phyloP scores from a whole-genome alignment of 257 asterid genomes.

The Ilex asprella region DNA sequence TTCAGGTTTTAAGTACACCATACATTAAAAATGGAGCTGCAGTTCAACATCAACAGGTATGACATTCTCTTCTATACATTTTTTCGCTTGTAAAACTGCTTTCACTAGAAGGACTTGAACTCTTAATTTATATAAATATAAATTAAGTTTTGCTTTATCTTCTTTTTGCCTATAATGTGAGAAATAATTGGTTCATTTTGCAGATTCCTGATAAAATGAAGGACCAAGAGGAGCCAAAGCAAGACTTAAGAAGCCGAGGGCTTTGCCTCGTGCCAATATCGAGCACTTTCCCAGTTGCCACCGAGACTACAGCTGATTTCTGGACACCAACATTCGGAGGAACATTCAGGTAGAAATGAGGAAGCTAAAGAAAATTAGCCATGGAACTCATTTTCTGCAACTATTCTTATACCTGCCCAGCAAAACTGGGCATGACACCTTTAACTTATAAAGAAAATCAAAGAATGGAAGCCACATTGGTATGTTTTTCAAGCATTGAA shows the following conservation, averaged over 20 bases:
- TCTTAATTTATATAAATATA: no score
- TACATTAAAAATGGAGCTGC: conserved; percentile 58
- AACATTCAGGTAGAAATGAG: conserved; percentile 28
- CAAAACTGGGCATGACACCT: background rate
- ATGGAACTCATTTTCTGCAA: background rate
- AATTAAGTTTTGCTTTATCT: no score
- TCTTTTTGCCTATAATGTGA: background rate
- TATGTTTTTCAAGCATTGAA: conserved; percentile 19
- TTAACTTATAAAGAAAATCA: background rate
- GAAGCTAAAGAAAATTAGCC: background rate
- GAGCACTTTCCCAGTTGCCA: conserved; percentile 68
- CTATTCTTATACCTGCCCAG: no score
- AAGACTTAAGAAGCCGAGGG: conserved; percentile 61
- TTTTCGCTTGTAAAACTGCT: no score
- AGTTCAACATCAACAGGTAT: conserved; percentile 51
- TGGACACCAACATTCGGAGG: conserved; percentile 70
- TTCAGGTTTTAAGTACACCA: conserved; percentile 63
- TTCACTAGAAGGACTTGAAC: no score
- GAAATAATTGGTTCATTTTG: background rate
- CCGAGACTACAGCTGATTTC: conserved; percentile 55
- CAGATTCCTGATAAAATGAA: conserved; percentile 31
- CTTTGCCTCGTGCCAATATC: conserved; percentile 79
- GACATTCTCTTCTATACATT: background rate
- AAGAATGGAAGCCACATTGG: conserved; percentile 18
- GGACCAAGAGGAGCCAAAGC: conserved; percentile 32